Evolutionary conservation across 2,329 filamentous ascomycete genomes (phyloP).

Genomic region (Albophoma yamanashiensis): DNA sequence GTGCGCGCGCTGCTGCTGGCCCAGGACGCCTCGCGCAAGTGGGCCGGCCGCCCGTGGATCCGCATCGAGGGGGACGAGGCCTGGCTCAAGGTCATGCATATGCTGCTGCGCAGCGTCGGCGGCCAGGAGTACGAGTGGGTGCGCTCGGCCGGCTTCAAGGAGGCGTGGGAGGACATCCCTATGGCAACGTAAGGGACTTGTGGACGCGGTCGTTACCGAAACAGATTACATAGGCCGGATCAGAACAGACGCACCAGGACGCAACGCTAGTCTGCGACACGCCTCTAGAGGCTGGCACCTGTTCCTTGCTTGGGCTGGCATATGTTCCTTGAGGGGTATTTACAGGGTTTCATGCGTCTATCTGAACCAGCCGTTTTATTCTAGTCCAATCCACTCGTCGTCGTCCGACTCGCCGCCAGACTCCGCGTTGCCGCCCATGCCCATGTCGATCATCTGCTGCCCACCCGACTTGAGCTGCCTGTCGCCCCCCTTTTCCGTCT

Average conservation of each 20-base stretch:
- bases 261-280: background rate
- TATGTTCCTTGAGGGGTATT: background rate
- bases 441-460: conserved; percentile 15
- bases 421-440: conserved; percentile 19
- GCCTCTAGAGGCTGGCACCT: background rate
- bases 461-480: conserved; percentile 8
- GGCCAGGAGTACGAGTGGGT: conserved; percentile 45
- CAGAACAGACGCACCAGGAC: background rate
- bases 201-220: background rate
- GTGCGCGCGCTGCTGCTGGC: conserved; percentile 59
- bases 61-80: conserved; percentile 41
- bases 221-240: background rate
- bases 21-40: conserved; percentile 37
- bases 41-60: conserved; percentile 34
- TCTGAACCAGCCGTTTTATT: conserved; percentile 19
- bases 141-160: conserved; percentile 48
- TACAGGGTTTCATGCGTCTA: background rate
- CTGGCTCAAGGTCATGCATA: conserved; percentile 50
- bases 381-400: conserved; percentile 38
- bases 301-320: background rate
- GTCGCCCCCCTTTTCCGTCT: conserved; percentile 13
- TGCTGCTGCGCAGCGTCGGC: conserved; percentile 54
- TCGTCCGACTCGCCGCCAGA: conserved; percentile 26
- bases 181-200: background rate
- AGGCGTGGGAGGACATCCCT: conserved; percentile 49